Evolutionary conservation across 2,329 filamentous ascomycete genomes (phyloP).

Genomic region (Fusarium kyushuense): DNA sequence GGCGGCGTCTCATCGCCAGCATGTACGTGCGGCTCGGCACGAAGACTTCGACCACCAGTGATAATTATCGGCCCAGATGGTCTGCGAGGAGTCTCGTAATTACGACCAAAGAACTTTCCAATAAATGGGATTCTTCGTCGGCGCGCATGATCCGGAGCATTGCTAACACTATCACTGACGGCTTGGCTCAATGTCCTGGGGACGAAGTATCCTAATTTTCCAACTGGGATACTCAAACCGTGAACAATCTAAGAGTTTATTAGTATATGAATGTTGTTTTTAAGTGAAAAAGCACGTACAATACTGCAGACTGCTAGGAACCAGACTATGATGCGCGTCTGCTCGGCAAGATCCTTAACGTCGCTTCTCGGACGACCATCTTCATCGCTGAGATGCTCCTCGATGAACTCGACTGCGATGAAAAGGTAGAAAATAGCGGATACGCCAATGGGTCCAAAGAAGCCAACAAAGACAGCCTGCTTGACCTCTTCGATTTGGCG

Average conservation of each 20-base stretch:
- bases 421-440: conserved; percentile 93
- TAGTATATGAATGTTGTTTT: accelerated
- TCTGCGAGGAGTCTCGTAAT: neutral
- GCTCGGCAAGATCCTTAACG: conserved; percentile 71
- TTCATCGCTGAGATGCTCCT: conserved; percentile 61
- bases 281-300: conserved; percentile 63
- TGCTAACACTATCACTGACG: conserved; percentile 44
- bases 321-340: conserved; percentile 82
- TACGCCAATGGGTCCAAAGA: conserved; percentile 93
- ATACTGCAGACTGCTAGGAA: conserved; percentile 87
- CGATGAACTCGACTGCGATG: conserved; percentile 80
- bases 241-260: conserved; percentile 69
- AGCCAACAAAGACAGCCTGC: conserved; percentile 88
- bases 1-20: conserved; percentile 9
- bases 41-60: conserved; percentile 25
- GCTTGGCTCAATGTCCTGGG: conserved; percentile 68
- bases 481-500: conserved; percentile 80
- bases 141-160: conserved; percentile 4
- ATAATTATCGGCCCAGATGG: conserved; percentile 26
- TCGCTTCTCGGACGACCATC: conserved; percentile 57
- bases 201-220: conserved; percentile 72
- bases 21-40: neutral
- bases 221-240: conserved; percentile 82
- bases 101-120: conserved; percentile 12
- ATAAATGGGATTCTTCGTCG: conserved; percentile 40